Evolutionary conservation across 2,329 filamentous ascomycete species (phyloP), one percentile per base, ranked within the genome.

Genomic region (Colletotrichum tamarilloi): DNA sequence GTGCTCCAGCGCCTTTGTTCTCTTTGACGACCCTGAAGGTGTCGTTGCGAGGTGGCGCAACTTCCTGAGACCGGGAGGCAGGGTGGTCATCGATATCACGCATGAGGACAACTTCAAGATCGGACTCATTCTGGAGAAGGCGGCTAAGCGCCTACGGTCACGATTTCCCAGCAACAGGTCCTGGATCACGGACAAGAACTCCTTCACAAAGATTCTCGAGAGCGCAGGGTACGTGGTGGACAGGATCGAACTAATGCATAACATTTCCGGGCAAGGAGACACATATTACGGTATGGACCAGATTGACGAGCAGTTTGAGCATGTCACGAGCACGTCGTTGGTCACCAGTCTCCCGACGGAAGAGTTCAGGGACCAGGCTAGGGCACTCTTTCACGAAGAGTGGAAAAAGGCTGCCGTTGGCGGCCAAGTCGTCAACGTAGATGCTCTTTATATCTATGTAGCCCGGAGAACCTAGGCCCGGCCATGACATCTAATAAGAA

Each of bases 1-100:
- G n/a, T 83, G 81, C 75, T 82, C 77, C 16, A 81, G 75, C 68
- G 80, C 80, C 1, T 81, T 83, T 58, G 78, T 82, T 8, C 77
- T 83, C 5, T 76, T 83, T 14, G 72, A 77, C 24, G 59, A 79
- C 2, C 79, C 80, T 1, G 75, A 75, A 1, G 49, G 60, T 3
- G 79, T 79, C 9, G 72, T 82, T 14, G 67, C 66, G 5, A 75
- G 78, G 38, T 83, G 81, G 82, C 75, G 62, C 53, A 73, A 74
- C 8, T 82, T 77, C 56, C 74, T 83, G 22, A 77, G 76, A 56
- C 74, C 73, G 1, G 77, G 77, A 2, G 81, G 80, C 4, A 75
- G 67, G 14, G 64, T 82, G 62, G 78, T 76, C 9, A 77, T 82
- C 35, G 81, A 83, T 57, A 75, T 82, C n/a, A 76, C 79, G 14